These are phyloP conservation scores for Cryphonectria parasitica DNA, from an alignment of 2,329 filamentous ascomycete genomes.

Conservation along the genomic window DNA sequence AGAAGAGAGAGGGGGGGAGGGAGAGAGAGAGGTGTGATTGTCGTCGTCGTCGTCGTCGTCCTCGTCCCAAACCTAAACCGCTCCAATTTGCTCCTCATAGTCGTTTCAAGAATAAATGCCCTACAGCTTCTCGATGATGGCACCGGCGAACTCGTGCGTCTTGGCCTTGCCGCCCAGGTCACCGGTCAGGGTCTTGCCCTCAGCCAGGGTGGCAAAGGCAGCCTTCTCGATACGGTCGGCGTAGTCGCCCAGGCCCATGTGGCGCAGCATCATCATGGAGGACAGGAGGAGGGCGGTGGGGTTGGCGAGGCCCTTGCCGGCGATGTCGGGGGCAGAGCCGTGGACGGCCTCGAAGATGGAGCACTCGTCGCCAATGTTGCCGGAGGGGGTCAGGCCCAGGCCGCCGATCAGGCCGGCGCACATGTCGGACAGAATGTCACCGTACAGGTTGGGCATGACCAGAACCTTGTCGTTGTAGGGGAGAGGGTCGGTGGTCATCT, in stretches of 20 bases:
- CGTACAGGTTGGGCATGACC: conserved; percentile 98
- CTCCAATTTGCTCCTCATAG: too few relatives aligned
- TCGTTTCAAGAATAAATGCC: conserved; percentile 15
- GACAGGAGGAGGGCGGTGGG: conserved; percentile 92
- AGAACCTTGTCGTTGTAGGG: conserved; percentile 99
- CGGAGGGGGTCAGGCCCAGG: conserved; percentile 93
- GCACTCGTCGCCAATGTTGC: conserved; percentile 99
- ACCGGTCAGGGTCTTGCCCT: conserved; percentile 95
- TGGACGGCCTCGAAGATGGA: conserved; percentile 99
- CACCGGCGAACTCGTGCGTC: conserved; percentile 90
- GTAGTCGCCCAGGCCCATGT: conserved; percentile 89
- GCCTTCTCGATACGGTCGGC: conserved; percentile 89
- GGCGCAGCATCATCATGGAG: conserved; percentile 99
- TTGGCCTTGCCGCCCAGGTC: conserved; percentile 96
- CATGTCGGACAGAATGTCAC: conserved; percentile 99
- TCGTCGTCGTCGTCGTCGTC: too few relatives aligned
- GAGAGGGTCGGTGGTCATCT: conserved; percentile 94
- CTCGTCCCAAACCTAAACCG: not conserved
- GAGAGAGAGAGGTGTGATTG: too few relatives aligned
- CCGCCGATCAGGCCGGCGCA: conserved; percentile 98
- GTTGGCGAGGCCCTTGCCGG: conserved; percentile 94
- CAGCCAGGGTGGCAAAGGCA: conserved; percentile 90
- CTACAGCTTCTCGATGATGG: conserved; percentile 78
- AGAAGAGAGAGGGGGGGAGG: too few relatives aligned
- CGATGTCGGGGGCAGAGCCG: conserved; percentile 95